Evolutionary conservation across 176 grass and related monocot species (phyloP), one percentile per base, ranked within the genome.

Genomic region (Melocanna baccifera): DNA sequence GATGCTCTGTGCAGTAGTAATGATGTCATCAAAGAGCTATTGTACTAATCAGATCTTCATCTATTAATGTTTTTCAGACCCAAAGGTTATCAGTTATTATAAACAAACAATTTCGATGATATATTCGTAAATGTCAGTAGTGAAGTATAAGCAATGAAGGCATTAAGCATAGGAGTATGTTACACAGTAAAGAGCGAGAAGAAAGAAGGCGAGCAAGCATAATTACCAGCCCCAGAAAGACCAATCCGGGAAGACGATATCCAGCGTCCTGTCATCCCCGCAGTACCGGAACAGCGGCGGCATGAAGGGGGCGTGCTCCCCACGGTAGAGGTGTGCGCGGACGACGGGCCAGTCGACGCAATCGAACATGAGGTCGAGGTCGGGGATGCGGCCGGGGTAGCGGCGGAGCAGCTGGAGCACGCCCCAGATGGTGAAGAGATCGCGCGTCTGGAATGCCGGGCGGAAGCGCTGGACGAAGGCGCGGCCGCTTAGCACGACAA

Each of bases 201-300:
- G 83, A 69, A 66, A 56, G 41, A 85, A 57, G 23, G 19, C 0
- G 41, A 50, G 56, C 1, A 40, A 45, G 51, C 59, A 18, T 47
- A 85, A 88, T 98, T 96, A 99, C 93, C 93, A 96, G 73, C 96
- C 96, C 96, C 93, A 99, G 48, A 96, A 99, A 14, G 96, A 94
- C 96, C 96, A 99, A 68, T 99, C 93, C 4, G 93, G 96, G 78
- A 99, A 99, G 41, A 84, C 88, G 13, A 96, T 99, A 48, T 99
- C 89, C 16, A 91, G 74, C 2, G 96, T 89, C 22, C 50, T 83
- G 12, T 99, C 83, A 86, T 92, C 86, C 25, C 87, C 88, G 25
- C 93, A 99, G 58, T 96, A 96, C 1, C 91, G 90, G 61, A 99
- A 99, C 30, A 99, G 34, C 2, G 93, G 86, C 0, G 96, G 91